Percentiles rank a stretch among this genome's conserved stretches.
phyloP scores from a whole-genome alignment of 106 monocot species.

The Iris macrosiphon region DNA sequence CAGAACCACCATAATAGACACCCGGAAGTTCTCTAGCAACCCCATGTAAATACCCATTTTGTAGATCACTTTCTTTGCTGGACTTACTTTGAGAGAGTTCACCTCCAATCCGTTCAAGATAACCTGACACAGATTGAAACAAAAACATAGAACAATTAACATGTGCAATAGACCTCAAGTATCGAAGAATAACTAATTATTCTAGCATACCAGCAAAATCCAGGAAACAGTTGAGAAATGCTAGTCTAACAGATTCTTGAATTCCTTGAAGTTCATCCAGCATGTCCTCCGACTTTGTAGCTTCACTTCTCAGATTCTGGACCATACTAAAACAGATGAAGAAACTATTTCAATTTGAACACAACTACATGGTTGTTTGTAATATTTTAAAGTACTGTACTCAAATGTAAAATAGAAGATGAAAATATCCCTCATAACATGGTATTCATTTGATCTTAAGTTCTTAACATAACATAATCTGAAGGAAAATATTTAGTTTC shows the following conservation, averaged over 20 bases:
- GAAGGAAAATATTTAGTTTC: too few relatives aligned
- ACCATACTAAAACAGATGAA: constrained; percentile 56
- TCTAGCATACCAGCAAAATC: constrained; percentile 89
- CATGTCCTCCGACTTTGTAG: constrained; percentile 47
- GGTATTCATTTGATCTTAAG: too few relatives aligned
- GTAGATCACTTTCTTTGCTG: constrained; percentile 43
- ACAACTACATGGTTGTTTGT: too few relatives aligned
- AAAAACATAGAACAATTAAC: background rate
- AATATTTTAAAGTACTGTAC: too few relatives aligned
- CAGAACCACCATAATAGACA: constrained; percentile 24
- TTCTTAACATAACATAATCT: too few relatives aligned
- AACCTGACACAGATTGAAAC: constrained; percentile 49
- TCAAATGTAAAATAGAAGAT: too few relatives aligned
- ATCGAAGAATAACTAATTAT: too few relatives aligned
- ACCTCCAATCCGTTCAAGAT: constrained; percentile 77
- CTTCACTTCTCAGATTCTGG: constrained; percentile 64
- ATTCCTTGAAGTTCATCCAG: constrained; percentile 68
- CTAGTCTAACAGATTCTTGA: constrained; percentile 83
- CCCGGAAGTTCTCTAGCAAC: constrained; percentile 31
- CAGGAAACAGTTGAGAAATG: constrained; percentile 82
- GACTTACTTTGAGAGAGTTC: constrained; percentile 51
- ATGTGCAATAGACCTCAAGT: background rate
- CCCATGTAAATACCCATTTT: constrained; percentile 53
- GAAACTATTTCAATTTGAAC: constrained; percentile 1
- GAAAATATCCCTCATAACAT: too few relatives aligned